Evolutionary conservation across 2,329 filamentous ascomycete genomes (phyloP).

Genomic region (Xylaria sp.): DNA sequence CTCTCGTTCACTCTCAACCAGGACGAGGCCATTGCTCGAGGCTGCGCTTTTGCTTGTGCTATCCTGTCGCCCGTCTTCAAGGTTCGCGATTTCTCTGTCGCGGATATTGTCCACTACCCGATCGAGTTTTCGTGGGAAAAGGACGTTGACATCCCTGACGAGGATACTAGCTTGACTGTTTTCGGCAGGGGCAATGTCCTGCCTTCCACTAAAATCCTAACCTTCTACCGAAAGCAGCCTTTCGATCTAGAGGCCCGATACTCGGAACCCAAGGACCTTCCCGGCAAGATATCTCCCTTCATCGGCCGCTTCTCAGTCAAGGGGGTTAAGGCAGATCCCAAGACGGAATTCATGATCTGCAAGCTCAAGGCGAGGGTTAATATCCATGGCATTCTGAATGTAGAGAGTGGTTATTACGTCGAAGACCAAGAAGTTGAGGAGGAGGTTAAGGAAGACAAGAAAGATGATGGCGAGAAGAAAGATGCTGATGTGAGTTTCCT

Average conservation of each 20-base stretch:
- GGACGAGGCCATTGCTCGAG: conserved; percentile 95
- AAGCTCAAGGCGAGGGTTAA: conserved; percentile 98
- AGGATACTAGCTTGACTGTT: conserved; percentile 96
- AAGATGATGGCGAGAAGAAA: conserved; percentile 66
- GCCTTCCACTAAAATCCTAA: conserved; percentile 98
- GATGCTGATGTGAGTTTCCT: conserved; percentile 76
- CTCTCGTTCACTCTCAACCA: conserved; percentile 98
- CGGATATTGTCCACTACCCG: conserved; percentile 97
- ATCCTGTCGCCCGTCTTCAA: conserved; percentile 98
- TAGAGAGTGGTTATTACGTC: conserved; percentile 97
- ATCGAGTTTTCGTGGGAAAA: conserved; percentile 99
- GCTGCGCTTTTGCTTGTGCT: conserved; percentile 96
- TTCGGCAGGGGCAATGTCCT: conserved; percentile 98
- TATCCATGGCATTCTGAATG: conserved; percentile 93
- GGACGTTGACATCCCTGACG: conserved; percentile 96
- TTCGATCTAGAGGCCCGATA: conserved; percentile 98
- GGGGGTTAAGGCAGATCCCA: conserved; percentile 90
- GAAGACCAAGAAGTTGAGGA: conserved; percentile 98
- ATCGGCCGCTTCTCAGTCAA: conserved; percentile 98
- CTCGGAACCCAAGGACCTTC: conserved; percentile 84
- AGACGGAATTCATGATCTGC: conserved; percentile 99
- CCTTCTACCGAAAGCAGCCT: conserved; percentile 97
- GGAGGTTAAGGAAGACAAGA: conserved; percentile 79
- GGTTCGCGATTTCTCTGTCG: conserved; percentile 96
- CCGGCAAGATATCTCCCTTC: conserved; percentile 92